Conservation (phyloP, 148 eudicot species). For the Chenopodium suecicum region DNA sequence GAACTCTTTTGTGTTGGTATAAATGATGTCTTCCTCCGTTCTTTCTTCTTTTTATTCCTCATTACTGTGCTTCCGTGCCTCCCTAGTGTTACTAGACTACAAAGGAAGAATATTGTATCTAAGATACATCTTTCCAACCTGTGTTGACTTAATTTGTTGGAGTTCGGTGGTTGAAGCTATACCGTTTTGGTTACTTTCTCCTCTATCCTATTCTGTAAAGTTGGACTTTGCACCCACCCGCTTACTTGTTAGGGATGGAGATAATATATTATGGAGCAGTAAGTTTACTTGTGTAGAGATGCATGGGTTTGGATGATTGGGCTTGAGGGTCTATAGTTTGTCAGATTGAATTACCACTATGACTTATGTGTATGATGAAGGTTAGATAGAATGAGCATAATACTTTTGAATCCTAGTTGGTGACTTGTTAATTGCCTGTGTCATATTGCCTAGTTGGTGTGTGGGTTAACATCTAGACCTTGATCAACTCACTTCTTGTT, state of each 20-base stretch:
- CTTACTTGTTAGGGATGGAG: too few species aligned
- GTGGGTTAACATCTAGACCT: background rate
- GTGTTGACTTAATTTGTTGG: background rate
- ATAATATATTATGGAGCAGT: too few species aligned
- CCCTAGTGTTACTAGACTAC: background rate
- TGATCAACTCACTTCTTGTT: background rate
- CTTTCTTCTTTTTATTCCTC: background rate
- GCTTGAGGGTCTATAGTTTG: too few species aligned
- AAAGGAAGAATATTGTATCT: background rate
- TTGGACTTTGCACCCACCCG: too few species aligned
- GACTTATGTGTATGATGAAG: background rate
- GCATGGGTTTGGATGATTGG: background rate
- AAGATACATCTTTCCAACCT: background rate
- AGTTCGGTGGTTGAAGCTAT: background rate
- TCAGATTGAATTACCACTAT: background rate
- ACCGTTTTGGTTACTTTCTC: too few species aligned
- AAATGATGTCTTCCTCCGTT: background rate
- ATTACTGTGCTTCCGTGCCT: background rate
- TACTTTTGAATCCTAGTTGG: background rate
- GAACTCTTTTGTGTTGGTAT: background rate
- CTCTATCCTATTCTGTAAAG: too few species aligned
- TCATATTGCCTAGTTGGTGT: background rate
- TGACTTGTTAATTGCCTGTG: background rate
- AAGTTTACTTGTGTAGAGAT: background rate
- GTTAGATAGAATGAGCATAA: background rate